phyloP scores from a whole-genome alignment of 805 yeast genomes.

The Helenozyma baotianmanensis region DNA sequence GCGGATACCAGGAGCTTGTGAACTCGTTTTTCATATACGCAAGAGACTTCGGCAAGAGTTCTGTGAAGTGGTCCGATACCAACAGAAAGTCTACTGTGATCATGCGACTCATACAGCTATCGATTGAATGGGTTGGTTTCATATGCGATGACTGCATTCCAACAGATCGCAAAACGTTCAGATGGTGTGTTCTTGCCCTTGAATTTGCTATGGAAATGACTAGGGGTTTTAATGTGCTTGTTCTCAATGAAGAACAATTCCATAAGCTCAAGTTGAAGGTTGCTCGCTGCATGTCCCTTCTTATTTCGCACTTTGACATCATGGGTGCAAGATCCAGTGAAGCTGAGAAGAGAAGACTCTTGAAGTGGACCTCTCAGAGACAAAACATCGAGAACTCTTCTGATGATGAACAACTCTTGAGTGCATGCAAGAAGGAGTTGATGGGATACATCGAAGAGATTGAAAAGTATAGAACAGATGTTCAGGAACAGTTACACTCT shows the following conservation, averaged over 20 bases:
- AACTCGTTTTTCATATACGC: conserved; percentile 73
- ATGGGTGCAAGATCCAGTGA: conserved; percentile 95
- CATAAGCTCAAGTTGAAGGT: conserved; percentile 69
- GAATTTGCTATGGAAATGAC: conserved; percentile 97
- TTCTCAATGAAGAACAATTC: conserved; percentile 75
- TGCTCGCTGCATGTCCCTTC: conserved; percentile 88
- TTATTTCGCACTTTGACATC: conserved; percentile 93
- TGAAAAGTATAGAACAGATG: conserved; percentile 51
- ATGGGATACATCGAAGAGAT: conserved; percentile 60
- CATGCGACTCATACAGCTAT: conserved; percentile 64
- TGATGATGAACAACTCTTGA: conserved; percentile 34
- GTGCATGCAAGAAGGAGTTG: conserved; percentile 62
- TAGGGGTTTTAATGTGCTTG: conserved; percentile 80
- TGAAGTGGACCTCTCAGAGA: conserved; percentile 49
- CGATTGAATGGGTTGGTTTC: conserved; percentile 89
- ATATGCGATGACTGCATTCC: conserved; percentile 94
- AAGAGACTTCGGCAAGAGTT: conserved; percentile 74
- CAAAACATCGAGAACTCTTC: conserved; percentile 47
- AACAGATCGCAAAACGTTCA: conserved; percentile 82
- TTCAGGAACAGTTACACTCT: conserved; percentile 38
- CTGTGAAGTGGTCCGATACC: conserved; percentile 60
- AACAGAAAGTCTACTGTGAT: conserved; percentile 64
- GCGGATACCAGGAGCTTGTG: conserved; percentile 68
- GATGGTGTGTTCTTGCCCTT: conserved; percentile 94
- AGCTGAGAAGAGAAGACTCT: conserved; percentile 50